Conservation (phyloP, 1,284 basidiomycete species). For the Ceratorhiza oryzae-sativae region DNA sequence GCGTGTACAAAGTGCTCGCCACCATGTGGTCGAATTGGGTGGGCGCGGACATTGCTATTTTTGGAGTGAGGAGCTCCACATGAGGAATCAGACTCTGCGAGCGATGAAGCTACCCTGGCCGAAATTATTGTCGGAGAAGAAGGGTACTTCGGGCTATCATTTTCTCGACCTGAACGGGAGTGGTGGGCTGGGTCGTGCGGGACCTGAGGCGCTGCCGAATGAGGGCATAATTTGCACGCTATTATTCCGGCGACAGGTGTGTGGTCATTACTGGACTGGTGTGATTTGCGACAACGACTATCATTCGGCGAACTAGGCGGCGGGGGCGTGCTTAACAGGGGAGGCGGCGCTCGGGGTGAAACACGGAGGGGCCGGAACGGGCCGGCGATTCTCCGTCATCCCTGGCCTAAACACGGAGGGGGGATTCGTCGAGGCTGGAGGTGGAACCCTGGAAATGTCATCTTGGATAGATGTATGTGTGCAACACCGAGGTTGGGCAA, state of each 20-base stretch:
- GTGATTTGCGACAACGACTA: conserved; percentile 16
- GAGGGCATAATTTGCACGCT: conserved; percentile 3
- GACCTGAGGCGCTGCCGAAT: too few species aligned
- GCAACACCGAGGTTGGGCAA: conserved; percentile 8
- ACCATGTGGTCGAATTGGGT: not conserved
- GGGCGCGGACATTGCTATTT: not conserved
- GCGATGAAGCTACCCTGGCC: not conserved
- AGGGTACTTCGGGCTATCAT: conserved; percentile 3
- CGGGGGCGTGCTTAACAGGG: not conserved
- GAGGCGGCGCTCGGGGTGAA: not conserved
- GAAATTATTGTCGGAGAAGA: conserved; percentile 10
- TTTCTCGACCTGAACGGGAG: not conserved
- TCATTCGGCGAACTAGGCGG: conserved; percentile 14
- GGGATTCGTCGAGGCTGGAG: conserved; percentile 2
- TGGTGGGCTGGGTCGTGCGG: too few species aligned
- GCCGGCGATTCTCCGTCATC: conserved; percentile 2
- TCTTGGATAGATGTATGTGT: not conserved
- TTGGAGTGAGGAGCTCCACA: not conserved
- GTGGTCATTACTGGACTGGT: too few species aligned
- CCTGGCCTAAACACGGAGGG: conserved; percentile 11
- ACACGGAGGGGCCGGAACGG: conserved; percentile 19
- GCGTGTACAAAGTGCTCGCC: not conserved
- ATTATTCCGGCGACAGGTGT: not conserved
- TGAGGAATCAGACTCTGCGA: not conserved
- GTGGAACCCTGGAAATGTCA: conserved; percentile 20